Percentiles rank a stretch among this genome's conserved stretches.
phyloP scores from a whole-genome alignment of 2,329 filamentous ascomycete species.

The Neopestalotiopsis clavispora region DNA sequence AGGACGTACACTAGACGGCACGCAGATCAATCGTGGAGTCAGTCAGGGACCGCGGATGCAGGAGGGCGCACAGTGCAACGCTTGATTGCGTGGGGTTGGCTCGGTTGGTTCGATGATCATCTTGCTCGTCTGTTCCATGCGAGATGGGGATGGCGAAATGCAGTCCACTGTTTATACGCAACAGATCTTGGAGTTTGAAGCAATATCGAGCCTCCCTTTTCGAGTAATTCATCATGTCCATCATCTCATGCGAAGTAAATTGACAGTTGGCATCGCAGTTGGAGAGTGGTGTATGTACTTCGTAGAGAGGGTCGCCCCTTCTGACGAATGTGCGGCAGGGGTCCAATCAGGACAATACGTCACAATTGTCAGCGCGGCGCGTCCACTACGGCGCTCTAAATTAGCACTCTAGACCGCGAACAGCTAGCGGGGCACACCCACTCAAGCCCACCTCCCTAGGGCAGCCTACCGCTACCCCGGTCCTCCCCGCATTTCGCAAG shows the following conservation, averaged over 20 bases:
- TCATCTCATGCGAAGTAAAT: background rate
- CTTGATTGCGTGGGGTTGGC: too few species aligned
- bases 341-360: constrained; percentile 1
- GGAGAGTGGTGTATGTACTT: background rate
- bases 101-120: too few species aligned
- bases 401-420: background rate
- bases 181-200: background rate
- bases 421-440: background rate
- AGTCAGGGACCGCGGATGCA: too few species aligned
- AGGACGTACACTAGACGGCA: too few species aligned
- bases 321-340: constrained; percentile 4
- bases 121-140: background rate
- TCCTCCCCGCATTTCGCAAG: constrained; percentile 11
- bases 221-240: background rate
- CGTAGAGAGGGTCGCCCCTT: background rate
- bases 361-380: constrained; percentile 7
- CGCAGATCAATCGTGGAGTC: too few species aligned
- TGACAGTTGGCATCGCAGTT: background rate
- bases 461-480: constrained; percentile 1
- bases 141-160: background rate
- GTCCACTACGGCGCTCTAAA: background rate
- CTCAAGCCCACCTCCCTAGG: background rate
- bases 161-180: background rate
- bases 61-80: too few species aligned
- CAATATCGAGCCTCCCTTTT: background rate